Percentiles rank a stretch among this genome's conserved stretches.
Evolutionary conservation across 2,329 filamentous ascomycete genomes (phyloP).

Genomic region (Trichophyton benhamiae): DNA sequence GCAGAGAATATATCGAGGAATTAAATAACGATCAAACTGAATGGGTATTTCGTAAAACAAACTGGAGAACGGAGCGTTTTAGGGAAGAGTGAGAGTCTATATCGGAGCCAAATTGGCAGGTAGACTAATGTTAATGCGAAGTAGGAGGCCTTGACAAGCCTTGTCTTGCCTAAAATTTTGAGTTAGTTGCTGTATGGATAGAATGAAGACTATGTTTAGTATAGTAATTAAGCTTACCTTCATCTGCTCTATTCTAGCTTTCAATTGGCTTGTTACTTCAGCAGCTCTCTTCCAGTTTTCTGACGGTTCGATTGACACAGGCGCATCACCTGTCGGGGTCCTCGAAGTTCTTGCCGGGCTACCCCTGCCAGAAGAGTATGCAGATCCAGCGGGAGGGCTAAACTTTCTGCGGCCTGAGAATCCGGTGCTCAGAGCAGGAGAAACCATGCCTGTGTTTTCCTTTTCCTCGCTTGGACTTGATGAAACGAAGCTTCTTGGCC

Average conservation of each 20-base stretch:
- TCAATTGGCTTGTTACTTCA: slow-evolving; percentile 93
- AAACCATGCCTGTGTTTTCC: slow-evolving; percentile 53
- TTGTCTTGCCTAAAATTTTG: slow-evolving; percentile 30
- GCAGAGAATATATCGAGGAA: background rate
- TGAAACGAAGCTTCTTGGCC: slow-evolving; percentile 32
- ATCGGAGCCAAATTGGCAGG: background rate
- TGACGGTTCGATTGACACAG: slow-evolving; percentile 43
- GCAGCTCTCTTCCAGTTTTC: slow-evolving; percentile 97
- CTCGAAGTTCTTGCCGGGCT: slow-evolving; percentile 25
- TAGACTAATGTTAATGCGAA: slow-evolving; percentile 6
- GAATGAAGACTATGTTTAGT: background rate
- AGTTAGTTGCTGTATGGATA: background rate
- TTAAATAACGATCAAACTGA: background rate
- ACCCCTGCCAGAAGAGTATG: slow-evolving; percentile 24
- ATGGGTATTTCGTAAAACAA: slow-evolving; percentile 9
- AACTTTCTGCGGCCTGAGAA: slow-evolving; percentile 32
- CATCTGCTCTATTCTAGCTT: slow-evolving; percentile 97
- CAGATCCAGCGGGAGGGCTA: slow-evolving; percentile 29
- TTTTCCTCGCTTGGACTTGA: slow-evolving; percentile 59
- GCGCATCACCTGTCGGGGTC: slow-evolving; percentile 16
- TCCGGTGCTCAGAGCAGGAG: slow-evolving; percentile 22
- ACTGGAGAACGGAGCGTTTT: background rate
- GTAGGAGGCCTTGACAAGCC: slow-evolving; percentile 29
- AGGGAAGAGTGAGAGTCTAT: background rate
- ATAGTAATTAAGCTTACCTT: slow-evolving; percentile 43